Percentiles rank a stretch among this genome's conserved stretches.
Evolutionary conservation across 495 filamentous ascomycete genomes (phyloP).

Genomic region (Podospora australis): DNA sequence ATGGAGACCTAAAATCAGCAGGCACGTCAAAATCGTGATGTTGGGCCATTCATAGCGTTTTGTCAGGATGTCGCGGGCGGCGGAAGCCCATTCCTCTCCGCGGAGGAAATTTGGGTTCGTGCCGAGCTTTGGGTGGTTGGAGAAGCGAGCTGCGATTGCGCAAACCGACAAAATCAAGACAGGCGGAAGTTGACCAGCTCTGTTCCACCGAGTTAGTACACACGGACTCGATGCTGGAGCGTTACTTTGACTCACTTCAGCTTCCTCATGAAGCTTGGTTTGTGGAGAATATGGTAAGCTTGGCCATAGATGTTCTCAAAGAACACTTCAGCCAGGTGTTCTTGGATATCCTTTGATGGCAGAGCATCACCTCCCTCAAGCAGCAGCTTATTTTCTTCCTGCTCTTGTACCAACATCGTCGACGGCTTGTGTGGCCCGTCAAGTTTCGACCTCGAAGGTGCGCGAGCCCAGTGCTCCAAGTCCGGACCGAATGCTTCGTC

Average conservation of each 20-base stretch:
- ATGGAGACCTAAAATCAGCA: slow-evolving; percentile 82
- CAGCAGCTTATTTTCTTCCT: slow-evolving; percentile 64
- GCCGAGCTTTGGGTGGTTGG: slow-evolving; percentile 83
- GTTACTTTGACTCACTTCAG: slow-evolving; percentile 47
- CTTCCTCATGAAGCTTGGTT: slow-evolving; percentile 90
- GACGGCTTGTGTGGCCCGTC: slow-evolving; percentile 45
- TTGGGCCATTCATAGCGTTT: slow-evolving; percentile 90
- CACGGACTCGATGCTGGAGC: background rate
- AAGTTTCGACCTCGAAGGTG: slow-evolving; percentile 39
- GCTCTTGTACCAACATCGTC: slow-evolving; percentile 55
- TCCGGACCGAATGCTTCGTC: slow-evolving; percentile 84
- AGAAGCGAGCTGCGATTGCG: slow-evolving; percentile 88
- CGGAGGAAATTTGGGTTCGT: slow-evolving; percentile 81
- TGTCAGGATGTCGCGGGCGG: slow-evolving; percentile 76
- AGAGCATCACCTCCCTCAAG: slow-evolving; percentile 78
- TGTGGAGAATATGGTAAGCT: slow-evolving; percentile 90
- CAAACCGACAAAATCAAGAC: slow-evolving; percentile 88
- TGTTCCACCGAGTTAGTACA: slow-evolving; percentile 25
- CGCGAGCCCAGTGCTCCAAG: slow-evolving; percentile 73
- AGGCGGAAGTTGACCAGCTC: slow-evolving; percentile 59
- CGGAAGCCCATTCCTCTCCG: slow-evolving; percentile 82
- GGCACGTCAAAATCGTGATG: slow-evolving; percentile 86
- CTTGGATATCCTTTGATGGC: slow-evolving; percentile 83
- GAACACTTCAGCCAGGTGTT: slow-evolving; percentile 89
- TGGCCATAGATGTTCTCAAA: slow-evolving; percentile 97